Conservation (phyloP, 2,329 filamentous ascomycete genomes). For the Alternaria sp. region DNA sequence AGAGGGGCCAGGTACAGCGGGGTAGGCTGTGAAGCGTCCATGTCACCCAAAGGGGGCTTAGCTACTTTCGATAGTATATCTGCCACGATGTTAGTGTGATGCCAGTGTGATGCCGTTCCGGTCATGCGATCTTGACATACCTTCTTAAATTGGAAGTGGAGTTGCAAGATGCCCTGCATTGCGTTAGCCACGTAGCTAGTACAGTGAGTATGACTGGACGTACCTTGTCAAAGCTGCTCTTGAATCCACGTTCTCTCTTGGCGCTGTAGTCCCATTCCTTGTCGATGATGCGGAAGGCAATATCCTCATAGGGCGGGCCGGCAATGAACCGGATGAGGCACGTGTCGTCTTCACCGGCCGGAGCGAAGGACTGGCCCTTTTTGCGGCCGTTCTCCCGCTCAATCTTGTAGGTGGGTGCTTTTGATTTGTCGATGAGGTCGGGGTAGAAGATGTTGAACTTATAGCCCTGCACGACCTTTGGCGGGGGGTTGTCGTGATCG, state of each 20-base stretch:
- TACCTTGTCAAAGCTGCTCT: conserved; percentile 97
- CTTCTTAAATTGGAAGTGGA: conserved; percentile 99
- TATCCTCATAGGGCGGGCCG: conserved; percentile 93
- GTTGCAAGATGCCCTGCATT: conserved; percentile 83
- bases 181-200: conserved; percentile 34
- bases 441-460: conserved; percentile 99
- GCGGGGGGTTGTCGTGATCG: conserved; percentile 96
- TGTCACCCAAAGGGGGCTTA: background rate
- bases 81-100: conserved; percentile 35
- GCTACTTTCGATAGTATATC: conserved; percentile 57
- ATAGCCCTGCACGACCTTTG: conserved; percentile 98
- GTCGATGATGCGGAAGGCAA: conserved; percentile 96
- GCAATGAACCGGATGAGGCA: conserved; percentile 96
- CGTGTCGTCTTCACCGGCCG: conserved; percentile 94
- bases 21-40: conserved; percentile 1
- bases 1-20: background rate
- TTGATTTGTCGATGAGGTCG: conserved; percentile 91
- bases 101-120: conserved; percentile 16
- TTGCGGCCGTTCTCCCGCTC: conserved; percentile 90
- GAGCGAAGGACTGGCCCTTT: conserved; percentile 88
- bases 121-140: conserved; percentile 55
- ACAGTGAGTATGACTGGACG: conserved; percentile 34
- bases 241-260: conserved; percentile 92
- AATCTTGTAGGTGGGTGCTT: conserved; percentile 94
- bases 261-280: conserved; percentile 99